Base-by-base conservation (phyloP, 805 yeast genomes). In the Starmerella kuoi region DNA sequence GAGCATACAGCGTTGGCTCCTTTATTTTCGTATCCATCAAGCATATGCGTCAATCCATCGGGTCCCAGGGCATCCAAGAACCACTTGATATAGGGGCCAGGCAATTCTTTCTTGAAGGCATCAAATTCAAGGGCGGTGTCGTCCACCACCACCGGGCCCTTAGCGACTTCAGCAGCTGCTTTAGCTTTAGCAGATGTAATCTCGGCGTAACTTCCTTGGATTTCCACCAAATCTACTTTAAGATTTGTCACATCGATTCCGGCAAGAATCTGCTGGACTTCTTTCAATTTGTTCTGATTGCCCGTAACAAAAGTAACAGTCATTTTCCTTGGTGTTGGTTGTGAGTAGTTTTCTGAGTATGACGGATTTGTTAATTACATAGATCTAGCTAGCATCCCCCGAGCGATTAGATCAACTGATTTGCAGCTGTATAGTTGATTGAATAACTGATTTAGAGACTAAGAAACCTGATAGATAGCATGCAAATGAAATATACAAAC, bases 21-120 rank as follows among this genome's bases (percentile, higher is more conserved):
- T 58, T 85, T 85, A 60, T 84, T 83, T 37, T 79, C 87, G 58
- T 81, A 91, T 28, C 83, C 83, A 46, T 65, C 74, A 31, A 93
- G 66, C 78, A 88, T 70, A 54, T 79, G 76, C 45, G 77, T 81
- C 42, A 88, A 64, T 2, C 88, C 88, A 12, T 73, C 74, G 26
- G 82, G 69, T 0, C 96, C 96, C 50, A 87, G 60, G 12, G 73
- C 62, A 48, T 76, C 66, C 35, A 84, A 70, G 62, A 91, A 91
- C 98, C 98, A 88, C 61, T 88, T 88, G 62, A 77, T 74, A 51
- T 85, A 84, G 1, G 97, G 97, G 20, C 99, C 99, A 3, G 99
- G 99, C 38, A 91, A 70, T 14, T 77, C 79, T 15, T 30, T 34
- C 40, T 81, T 77, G 56, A 79, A 69, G 2, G 94, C 95, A 38